Percentiles rank a stretch among this genome's conserved stretches.
These are phyloP conservation scores for Epichloe aotearoae DNA, from an alignment of 2,329 filamentous ascomycete species.

Conservation along the genomic window DNA sequence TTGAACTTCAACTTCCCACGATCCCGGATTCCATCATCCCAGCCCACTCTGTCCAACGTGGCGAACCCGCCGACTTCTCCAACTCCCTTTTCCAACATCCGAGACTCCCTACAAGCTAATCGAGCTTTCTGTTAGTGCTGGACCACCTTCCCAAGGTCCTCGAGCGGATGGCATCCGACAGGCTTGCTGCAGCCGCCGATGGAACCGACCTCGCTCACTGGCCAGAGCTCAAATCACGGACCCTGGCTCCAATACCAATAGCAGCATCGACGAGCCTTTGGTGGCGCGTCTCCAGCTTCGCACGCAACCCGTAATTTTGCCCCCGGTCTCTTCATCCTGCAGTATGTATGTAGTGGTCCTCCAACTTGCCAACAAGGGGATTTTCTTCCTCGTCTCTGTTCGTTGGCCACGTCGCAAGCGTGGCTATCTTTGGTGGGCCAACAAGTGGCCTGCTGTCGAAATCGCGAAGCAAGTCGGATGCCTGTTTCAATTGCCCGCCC, in stretches of 20 bases:
- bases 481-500: not conserved
- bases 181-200: not conserved
- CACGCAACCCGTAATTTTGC: not conserved
- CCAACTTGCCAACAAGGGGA: not conserved
- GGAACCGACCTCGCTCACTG: not conserved
- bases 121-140: not conserved
- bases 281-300: not conserved
- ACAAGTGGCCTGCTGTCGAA: not conserved
- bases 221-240: not conserved
- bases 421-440: no score
- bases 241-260: not conserved
- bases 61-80: not conserved
- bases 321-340: not conserved
- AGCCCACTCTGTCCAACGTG: no score
- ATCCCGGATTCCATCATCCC: no score
- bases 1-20: no score
- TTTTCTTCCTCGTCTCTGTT: no score
- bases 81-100: no score
- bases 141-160: not conserved
- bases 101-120: not conserved
- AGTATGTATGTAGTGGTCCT: not conserved
- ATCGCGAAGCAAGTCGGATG: not conserved
- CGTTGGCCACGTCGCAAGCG: not conserved
- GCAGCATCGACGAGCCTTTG: not conserved
- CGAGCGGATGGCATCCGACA: not conserved